Percentiles rank a stretch among this genome's conserved stretches.
These are phyloP conservation scores for Aureobasidium sp. DNA, from an alignment of 2,329 filamentous ascomycete genomes.

Conservation along the genomic window DNA sequence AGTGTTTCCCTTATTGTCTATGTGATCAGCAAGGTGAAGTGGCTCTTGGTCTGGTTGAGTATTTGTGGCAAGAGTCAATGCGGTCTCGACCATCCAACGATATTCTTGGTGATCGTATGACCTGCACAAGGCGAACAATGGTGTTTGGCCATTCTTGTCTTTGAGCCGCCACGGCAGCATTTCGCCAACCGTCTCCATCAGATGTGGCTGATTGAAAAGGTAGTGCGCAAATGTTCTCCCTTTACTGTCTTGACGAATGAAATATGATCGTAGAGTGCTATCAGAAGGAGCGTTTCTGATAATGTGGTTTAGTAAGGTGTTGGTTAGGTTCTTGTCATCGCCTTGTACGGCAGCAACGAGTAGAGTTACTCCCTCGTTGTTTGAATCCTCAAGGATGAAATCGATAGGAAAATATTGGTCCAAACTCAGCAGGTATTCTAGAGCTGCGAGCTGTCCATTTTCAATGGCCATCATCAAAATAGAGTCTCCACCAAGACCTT, in stretches of 20 bases:
- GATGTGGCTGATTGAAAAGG: constrained; percentile 77
- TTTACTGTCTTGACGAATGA: constrained; percentile 70
- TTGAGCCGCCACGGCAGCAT: constrained; percentile 81
- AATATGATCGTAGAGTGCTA: constrained; percentile 56
- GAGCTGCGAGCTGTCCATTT: constrained; percentile 58
- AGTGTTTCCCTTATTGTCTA: constrained; percentile 89
- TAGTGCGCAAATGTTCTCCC: constrained; percentile 93
- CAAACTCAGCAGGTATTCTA: constrained; percentile 73
- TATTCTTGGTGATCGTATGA: constrained; percentile 93
- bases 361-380: constrained; percentile 83
- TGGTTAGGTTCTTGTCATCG: constrained; percentile 66
- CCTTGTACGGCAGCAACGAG: constrained; percentile 86
- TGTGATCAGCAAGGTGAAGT: constrained; percentile 87
- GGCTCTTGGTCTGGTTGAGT: constrained; percentile 70
- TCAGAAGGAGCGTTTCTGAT: constrained; percentile 48
- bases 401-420: constrained; percentile 66
- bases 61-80: constrained; percentile 63
- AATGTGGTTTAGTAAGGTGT: constrained; percentile 67
- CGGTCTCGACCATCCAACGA: constrained; percentile 76
- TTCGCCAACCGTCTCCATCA: constrained; percentile 70
- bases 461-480: constrained; percentile 55
- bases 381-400: constrained; percentile 71
- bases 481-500: constrained; percentile 66
- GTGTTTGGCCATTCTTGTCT: constrained; percentile 97
- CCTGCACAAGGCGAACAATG: constrained; percentile 85